Evolutionary conservation across 2,329 filamentous ascomycete species (phyloP), one percentile per base, ranked within the genome.

Genomic region (Myriosclerotinia duriaeana): DNA sequence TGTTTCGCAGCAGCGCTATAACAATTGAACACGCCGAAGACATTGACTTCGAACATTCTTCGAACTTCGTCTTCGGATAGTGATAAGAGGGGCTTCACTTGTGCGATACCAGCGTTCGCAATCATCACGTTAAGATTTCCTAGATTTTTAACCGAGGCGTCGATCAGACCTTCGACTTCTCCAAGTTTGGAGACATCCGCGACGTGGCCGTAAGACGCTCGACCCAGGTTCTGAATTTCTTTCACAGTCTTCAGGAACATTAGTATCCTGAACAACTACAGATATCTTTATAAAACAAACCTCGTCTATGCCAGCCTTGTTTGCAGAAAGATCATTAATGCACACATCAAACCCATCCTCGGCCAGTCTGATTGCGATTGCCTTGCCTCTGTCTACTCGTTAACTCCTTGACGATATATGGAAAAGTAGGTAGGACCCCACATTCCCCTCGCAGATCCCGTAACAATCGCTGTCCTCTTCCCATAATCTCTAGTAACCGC

Each of bases 321-420:
- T 85, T 17, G 82, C 78, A 38, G 79, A 70, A 20, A 89, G 78
- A 70, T 90, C 87, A 73, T 89, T 89, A 69, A 90, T 79, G 72
- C 85, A 88, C 60, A 91, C 79, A 70, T 86, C 81, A 77, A 89
- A 90, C 64, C 87, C 87, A 69, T 90, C 88, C 30, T 80, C 77
- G 7, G 87, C 87, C 20, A 90, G 80, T 3, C 87, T 85, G 9
- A 88, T 77, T 22, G 87, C 87, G 64, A 89, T 87, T 26, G 85
- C 82, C 71, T 84, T 85, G 56, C 87, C 87, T 69, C 86, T 87
- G 26, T 12, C 14, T 46, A 26, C 14, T 44, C 2, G 36, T 53
- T 61, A 65, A 44, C 20, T 60, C 9, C 20, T 22, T 44, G 17
- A 61, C 14, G 53, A 66, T 69, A 42, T 55, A 46, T 42, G 20